Percentiles rank a stretch among this genome's conserved stretches.
phyloP scores from a whole-genome alignment of 2,329 filamentous ascomycete species.

The Pseudopyrenochaeta lycopersici region DNA sequence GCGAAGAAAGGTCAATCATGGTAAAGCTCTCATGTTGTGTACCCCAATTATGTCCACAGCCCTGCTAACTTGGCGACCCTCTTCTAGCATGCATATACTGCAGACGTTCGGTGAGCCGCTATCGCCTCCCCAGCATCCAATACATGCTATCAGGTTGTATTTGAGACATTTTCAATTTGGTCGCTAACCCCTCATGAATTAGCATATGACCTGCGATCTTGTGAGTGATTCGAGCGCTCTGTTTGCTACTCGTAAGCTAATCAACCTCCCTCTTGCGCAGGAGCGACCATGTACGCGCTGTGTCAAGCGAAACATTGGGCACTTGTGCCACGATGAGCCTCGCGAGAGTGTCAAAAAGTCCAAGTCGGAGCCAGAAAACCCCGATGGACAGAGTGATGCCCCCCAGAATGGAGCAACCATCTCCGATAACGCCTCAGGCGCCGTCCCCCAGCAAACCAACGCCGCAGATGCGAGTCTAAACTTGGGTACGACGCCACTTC shows the following conservation, averaged over 20 bases:
- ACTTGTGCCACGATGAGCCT: slow-evolving; percentile 97
- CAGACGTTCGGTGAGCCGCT: slow-evolving; percentile 59
- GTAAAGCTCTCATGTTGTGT: slow-evolving; percentile 43
- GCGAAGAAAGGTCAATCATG: slow-evolving; percentile 64
- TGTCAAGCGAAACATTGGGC: slow-evolving; percentile 98
- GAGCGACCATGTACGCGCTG: slow-evolving; percentile 96
- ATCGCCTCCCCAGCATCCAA: slow-evolving; percentile 29
- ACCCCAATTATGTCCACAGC: slow-evolving; percentile 26
- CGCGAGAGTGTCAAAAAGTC: slow-evolving; percentile 83
- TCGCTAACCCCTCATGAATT: slow-evolving; percentile 44
- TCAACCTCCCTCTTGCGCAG: slow-evolving; percentile 58
- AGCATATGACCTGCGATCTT: slow-evolving; percentile 65
- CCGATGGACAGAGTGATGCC: slow-evolving; percentile 40
- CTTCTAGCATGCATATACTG: slow-evolving; percentile 61
- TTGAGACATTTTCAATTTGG: slow-evolving; percentile 23
- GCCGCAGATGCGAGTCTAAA: slow-evolving; percentile 49
- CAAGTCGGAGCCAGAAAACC: slow-evolving; percentile 64
- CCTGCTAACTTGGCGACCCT: slow-evolving; percentile 39
- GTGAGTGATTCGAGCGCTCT: slow-evolving; percentile 40
- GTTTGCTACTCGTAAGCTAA: slow-evolving; percentile 42
- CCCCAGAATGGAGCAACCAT: slow-evolving; percentile 39
- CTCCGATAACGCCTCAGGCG: slow-evolving; percentile 37
- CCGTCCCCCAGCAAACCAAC: slow-evolving; percentile 39
- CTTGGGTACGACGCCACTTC: slow-evolving; percentile 47
- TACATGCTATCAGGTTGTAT: slow-evolving; percentile 29